Conservation (phyloP, 768 basidiomycete genomes). For the Agaricus subrufescens region DNA sequence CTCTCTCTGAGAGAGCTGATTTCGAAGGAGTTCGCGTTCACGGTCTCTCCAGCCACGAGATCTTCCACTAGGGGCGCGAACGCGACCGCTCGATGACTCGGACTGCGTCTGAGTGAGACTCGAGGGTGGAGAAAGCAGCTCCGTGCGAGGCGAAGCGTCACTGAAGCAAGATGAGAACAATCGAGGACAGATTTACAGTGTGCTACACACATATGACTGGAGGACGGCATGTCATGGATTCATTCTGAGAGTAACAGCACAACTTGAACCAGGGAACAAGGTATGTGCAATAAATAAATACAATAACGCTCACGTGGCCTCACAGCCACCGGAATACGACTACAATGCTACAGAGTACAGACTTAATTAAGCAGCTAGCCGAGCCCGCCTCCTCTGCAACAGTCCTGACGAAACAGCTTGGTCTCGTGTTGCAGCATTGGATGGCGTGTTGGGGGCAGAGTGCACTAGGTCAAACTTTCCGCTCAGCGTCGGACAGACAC, state of each 20-base stretch:
- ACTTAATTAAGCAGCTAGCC: no score
- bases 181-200: background rate
- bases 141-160: conserved; percentile 17
- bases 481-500: conserved; percentile 18
- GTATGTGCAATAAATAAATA: background rate
- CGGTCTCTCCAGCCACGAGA: conserved; percentile 5
- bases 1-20: conserved; percentile 20
- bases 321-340: no score
- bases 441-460: conserved; percentile 4
- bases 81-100: no score
- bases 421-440: background rate
- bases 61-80: background rate
- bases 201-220: background rate
- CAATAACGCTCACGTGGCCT: background rate
- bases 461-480: conserved; percentile 10
- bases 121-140: conserved; percentile 17
- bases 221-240: conserved; percentile 5
- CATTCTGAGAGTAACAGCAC: background rate
- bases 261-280: background rate
- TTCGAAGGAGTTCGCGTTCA: conserved; percentile 17
- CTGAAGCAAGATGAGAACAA: background rate
- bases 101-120: background rate
- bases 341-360: no score
- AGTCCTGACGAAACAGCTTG: background rate
- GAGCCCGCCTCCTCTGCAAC: background rate